Base-by-base conservation (phyloP, 23 red algal genomes). In the Cyanidium caldarium region DNA sequence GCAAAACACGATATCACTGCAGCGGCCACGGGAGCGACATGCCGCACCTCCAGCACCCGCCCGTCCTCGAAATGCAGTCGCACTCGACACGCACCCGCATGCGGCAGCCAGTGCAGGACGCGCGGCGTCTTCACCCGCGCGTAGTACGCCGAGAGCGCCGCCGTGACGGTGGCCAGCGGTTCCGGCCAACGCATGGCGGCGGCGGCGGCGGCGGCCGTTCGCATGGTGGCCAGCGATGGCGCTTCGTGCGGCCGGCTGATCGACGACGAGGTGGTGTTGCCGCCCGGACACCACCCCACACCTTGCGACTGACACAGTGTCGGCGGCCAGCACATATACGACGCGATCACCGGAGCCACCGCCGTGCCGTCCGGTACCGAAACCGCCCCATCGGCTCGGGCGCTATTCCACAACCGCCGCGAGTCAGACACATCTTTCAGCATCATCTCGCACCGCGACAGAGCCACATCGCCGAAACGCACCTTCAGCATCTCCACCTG, bases 391-490 rank as follows among this genome's bases (percentile, higher is more conserved):
- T 61, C 13, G 5, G 7, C 7, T 16, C 51, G 51, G 31, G 31
- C 21, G 31, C 19, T 28, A 28, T 61, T 61, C 13, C 7, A 14
- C 7, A 61, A 61, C 7, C 51, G 51, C 7, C 51, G 51, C 7
- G 51, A 61, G 31, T 61, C 51, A 16, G 51, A 61, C n/a, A 61
- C 21, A 61, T 61, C 51, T 28, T 61, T 61, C 10, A 61, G 51
- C 10, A 61, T 61, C 5, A 28, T 61, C 10, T 61, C 51, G 7
- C n/a, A 16, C 19, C 31, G 7, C n/a, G 7, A 14, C 13, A 61
- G 51, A 25, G n/a, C 7, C 7, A 28, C 31, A 5, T 12, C 13
- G 7, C 51, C 51, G 51, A 61, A 28, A 25, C 51, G 51, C 7
- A 61, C 51, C 23, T 61, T 61, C 10, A 61, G 51, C 10, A 61